Evolutionary conservation across 202 grass and related monocot species (phyloP), one percentile per base, ranked within the genome.

Genomic region (Alloteropsis angusta): DNA sequence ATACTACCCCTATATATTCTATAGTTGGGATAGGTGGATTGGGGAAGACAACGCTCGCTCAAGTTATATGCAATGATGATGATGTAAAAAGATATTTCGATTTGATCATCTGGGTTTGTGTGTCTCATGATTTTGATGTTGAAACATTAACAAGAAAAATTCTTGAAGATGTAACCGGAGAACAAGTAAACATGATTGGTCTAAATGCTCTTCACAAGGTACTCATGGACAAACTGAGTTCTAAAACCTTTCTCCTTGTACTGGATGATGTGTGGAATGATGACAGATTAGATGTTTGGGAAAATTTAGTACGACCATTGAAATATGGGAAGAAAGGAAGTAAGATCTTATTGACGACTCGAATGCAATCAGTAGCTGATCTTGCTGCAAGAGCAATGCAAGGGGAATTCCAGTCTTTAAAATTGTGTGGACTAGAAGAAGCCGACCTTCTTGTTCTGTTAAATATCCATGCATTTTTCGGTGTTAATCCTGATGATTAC

Each of bases 21-120:
- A 73, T 89, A 60, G 18, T 85, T 77, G 87, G 78, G 10, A 61
- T 85, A 10, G 87, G 78, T 21, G 87, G 87, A 35, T 14, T 89
- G 32, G 87, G 87, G 5, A 85, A 89, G 36, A 88, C 82, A 7
- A 79, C 87, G 36, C 36, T 89, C 0, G 82, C 76, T 13, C 83
- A 89, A 61, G 41, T 85, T 22, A 68, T 85, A 61, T 79, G 56
- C 67, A 71, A 78, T 8, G 47, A 89, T 52, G 37, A 49, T 1
- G 6, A 37, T 1, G 36, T 85, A 16, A 60, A 7, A 35, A 5
- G 2, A 0, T 52, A 52, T 76, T 85, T 85, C 4, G 19, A 78
- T 71, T 17, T 21, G 23, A 3, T 70, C 34, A 82, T 85, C 1
- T 89, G 87, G 87, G 78, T 38, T 14, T 82, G 62, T 21, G 78